phyloP scores from a whole-genome alignment of 306 rosid species.

The Sicyos edulis region DNA sequence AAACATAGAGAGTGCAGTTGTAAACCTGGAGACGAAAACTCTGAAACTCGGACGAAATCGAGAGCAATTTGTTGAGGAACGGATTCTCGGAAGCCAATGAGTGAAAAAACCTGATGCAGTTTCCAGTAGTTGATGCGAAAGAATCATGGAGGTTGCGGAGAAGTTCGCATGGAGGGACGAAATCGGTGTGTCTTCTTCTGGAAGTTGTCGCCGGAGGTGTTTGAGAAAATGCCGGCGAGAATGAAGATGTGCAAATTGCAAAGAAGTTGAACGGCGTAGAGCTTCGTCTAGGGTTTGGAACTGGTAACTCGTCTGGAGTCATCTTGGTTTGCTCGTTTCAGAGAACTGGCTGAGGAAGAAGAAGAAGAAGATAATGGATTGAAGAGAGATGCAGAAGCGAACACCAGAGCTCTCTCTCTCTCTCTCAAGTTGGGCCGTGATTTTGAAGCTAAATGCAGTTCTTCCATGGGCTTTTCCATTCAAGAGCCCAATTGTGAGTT shows the following conservation, averaged over 20 bases:
- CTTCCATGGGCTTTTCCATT: not conserved
- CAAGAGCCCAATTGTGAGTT: not conserved
- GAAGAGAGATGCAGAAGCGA: constrained; percentile 1
- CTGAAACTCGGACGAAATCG: constrained; percentile 43
- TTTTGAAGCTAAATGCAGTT: not conserved
- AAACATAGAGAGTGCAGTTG: not conserved
- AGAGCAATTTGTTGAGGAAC: constrained; percentile 39
- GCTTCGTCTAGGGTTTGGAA: constrained; percentile 20
- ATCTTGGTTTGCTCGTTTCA: constrained; percentile 23
- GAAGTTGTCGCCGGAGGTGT: constrained; percentile 40
- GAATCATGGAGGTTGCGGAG: constrained; percentile 41
- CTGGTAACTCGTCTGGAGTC: constrained; percentile 37
- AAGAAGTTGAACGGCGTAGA: constrained; percentile 22
- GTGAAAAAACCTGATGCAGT: constrained; percentile 32
- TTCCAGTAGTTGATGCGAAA: constrained; percentile 30
- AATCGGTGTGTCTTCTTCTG: constrained; percentile 26
- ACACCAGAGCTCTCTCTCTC: constrained; percentile 1
- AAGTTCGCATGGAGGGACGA: constrained; percentile 27
- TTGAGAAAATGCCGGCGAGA: constrained; percentile 43
- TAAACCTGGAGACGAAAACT: constrained; percentile 48
- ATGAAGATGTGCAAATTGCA: constrained; percentile 30
- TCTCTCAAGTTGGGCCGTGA: not conserved
- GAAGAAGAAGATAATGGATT: constrained; percentile 13
- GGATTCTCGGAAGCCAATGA: constrained; percentile 53
- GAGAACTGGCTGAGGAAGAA: constrained; percentile 2